These are phyloP conservation scores for Apophysomyces elegans DNA, from an alignment of 371 early-diverging fungal genomes.

Conservation along the genomic window DNA sequence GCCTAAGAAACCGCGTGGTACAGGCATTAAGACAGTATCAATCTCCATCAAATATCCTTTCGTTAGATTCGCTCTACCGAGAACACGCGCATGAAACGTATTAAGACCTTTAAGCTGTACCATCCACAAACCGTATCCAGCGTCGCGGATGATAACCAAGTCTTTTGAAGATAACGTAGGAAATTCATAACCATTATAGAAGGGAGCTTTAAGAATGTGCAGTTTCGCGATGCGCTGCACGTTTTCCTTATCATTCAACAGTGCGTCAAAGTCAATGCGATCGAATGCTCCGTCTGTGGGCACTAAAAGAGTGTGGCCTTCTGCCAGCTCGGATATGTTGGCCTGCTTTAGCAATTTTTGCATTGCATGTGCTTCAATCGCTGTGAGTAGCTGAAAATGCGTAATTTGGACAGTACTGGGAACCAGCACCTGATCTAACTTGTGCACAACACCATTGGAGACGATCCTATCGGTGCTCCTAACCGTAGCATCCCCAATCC, in stretches of 20 bases:
- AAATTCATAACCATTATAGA: slow-evolving; percentile 28
- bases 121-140: slow-evolving; percentile 22
- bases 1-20: slow-evolving; percentile 21
- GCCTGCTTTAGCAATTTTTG: slow-evolving; percentile 44
- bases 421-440: slow-evolving; percentile 50
- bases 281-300: slow-evolving; percentile 64
- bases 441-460: slow-evolving; percentile 64
- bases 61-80: slow-evolving; percentile 35
- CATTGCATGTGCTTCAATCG: slow-evolving; percentile 47
- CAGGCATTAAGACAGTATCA: slow-evolving; percentile 44
- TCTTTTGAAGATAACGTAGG: slow-evolving; percentile 36
- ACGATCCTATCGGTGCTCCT: slow-evolving; percentile 42
- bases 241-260: slow-evolving; percentile 48
- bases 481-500: background rate
- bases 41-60: slow-evolving; percentile 47
- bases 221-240: slow-evolving; percentile 51
- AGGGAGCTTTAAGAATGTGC: slow-evolving; percentile 49
- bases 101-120: slow-evolving; percentile 36
- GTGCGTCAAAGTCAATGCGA: slow-evolving; percentile 41
- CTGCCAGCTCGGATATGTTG: slow-evolving; percentile 35
- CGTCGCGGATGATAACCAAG: slow-evolving; percentile 30
- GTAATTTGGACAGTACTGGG: slow-evolving; percentile 51
- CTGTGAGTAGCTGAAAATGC: slow-evolving; percentile 50
- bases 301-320: slow-evolving; percentile 52
- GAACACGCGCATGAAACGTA: slow-evolving; percentile 32